A percentile compares a stretch with the other conserved stretches of the same genome.
These are phyloP conservation scores for Thuja plicata DNA, from an alignment of 83 land plant species.

Conservation along the genomic window DNA sequence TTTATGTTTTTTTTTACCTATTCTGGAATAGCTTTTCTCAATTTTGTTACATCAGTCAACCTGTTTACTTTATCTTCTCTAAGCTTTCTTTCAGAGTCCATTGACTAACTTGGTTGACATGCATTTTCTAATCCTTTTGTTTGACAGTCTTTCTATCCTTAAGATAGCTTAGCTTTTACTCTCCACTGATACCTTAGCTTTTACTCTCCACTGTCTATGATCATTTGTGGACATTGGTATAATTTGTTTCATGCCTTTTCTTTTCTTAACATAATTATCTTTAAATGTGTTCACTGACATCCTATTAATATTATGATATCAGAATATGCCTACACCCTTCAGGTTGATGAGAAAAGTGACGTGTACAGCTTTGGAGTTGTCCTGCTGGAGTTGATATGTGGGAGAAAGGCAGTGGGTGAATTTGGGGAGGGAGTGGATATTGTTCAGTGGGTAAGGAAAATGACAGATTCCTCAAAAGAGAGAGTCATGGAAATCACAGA, in stretches of 20 bases:
- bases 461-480: conserved; percentile 46
- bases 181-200: no score
- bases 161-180: no score
- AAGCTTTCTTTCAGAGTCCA: no score
- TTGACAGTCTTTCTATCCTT: no score
- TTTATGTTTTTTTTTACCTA: no score
- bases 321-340: conserved; percentile 84
- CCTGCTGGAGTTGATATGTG: conserved; percentile 58
- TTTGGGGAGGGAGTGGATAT: conserved; percentile 73
- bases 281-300: not conserved
- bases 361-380: conserved; percentile 83
- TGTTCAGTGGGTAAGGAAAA: conserved; percentile 58
- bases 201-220: no score
- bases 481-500: conserved; percentile 46
- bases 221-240: no score
- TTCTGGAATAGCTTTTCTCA: not conserved
- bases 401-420: conserved; percentile 65
- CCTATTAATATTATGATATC: not conserved
- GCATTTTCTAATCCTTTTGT: no score
- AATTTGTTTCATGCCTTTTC: not conserved
- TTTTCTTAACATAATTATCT: not conserved
- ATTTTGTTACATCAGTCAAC: no score
- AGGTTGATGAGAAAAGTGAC: conserved; percentile 76
- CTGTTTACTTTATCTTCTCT: no score
- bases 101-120: no score